Conservation (phyloP, 495 filamentous ascomycete species). For the Lophiostoma macrostomum region DNA sequence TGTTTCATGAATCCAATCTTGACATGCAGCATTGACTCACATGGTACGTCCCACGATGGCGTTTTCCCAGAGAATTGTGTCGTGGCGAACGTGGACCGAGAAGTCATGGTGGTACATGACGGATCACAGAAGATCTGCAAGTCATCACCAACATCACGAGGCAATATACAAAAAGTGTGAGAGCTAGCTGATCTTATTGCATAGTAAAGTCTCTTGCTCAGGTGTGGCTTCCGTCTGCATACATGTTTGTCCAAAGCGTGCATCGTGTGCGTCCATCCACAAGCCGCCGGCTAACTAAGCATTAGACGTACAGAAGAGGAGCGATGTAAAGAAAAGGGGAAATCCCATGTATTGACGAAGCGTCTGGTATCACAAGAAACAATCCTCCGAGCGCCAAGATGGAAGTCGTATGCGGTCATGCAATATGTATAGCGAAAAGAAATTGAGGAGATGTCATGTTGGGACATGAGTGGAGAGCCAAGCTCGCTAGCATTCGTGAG, state of each 20-base stretch:
- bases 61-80: no score
- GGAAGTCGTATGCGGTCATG: constrained; percentile 4
- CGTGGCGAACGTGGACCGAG: no score
- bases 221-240: not conserved
- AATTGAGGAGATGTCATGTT: constrained; percentile 3
- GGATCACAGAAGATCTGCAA: no score
- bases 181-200: not conserved
- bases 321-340: constrained; percentile 4
- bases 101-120: no score
- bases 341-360: constrained; percentile 22
- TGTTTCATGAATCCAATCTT: not conserved
- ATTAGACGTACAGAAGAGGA: not conserved
- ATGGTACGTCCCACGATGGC: no score
- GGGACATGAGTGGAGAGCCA: constrained; percentile 19
- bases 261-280: no score
- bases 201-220: not conserved
- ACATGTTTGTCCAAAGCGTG: constrained; percentile 1
- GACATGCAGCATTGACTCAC: no score
- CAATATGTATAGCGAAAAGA: constrained; percentile 20
- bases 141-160: no score
- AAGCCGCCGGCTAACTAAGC: not conserved
- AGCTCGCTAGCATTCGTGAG: no score
- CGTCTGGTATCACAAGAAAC: constrained; percentile 29
- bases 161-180: no score
- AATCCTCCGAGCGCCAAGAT: constrained; percentile 5